A percentile compares a stretch with the other conserved stretches of the same genome.
Evolutionary conservation across 208 protist species (phyloP).

Genomic region (Leishmania arabica): DNA sequence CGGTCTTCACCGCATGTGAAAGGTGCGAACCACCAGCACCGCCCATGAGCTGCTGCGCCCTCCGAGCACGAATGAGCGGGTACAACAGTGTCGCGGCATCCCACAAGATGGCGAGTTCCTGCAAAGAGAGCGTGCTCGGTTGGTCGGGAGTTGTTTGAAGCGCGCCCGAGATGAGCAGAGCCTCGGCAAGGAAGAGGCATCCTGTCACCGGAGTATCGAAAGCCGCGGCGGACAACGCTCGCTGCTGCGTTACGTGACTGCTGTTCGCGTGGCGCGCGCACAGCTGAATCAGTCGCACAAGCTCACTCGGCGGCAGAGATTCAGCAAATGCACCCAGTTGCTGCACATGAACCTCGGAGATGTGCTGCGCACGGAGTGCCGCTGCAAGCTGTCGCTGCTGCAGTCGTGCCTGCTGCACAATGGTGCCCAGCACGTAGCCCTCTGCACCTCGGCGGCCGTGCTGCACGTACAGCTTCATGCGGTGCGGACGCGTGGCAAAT

Average conservation of each 20-base stretch:
- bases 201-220: conserved; percentile 42
- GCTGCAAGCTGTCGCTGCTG: conserved; percentile 71
- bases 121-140: conserved; percentile 20
- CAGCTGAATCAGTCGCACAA: conserved; percentile 49
- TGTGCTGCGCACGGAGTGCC: conserved; percentile 55
- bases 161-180: conserved; percentile 39
- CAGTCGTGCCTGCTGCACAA: conserved; percentile 66
- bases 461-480: conserved; percentile 47
- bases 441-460: conserved; percentile 32
- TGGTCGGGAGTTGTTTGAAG: not conserved
- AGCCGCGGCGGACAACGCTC: not conserved
- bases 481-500: conserved; percentile 72
- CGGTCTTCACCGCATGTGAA: conserved; percentile 6
- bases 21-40: not conserved
- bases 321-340: conserved; percentile 32
- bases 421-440: conserved; percentile 52
- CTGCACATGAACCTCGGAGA: conserved; percentile 41
- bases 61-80: conserved; percentile 35
- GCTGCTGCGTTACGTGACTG: not conserved
- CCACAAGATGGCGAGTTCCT: conserved; percentile 48
- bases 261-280: conserved; percentile 20
- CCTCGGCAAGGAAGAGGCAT: conserved; percentile 55
- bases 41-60: conserved; percentile 13
- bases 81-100: conserved; percentile 42
- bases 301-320: conserved; percentile 32